Conservation (phyloP, 495 filamentous ascomycete species). For the Penicillium crystallinum region DNA sequence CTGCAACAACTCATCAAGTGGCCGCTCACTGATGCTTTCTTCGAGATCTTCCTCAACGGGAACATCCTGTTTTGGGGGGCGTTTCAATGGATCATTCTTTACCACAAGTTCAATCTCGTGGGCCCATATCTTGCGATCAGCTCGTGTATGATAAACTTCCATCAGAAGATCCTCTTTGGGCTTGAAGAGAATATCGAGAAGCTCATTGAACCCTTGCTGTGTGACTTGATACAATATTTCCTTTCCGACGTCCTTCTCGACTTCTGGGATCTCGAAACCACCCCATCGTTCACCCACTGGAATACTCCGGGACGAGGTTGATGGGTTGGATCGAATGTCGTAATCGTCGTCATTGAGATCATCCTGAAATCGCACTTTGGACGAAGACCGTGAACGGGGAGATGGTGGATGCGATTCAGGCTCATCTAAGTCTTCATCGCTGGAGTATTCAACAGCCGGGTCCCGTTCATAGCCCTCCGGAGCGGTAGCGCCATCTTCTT, state of each 20-base stretch:
- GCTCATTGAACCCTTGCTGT: slow-evolving; percentile 86
- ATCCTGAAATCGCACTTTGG: slow-evolving; percentile 79
- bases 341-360: slow-evolving; percentile 56
- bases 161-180: slow-evolving; percentile 72
- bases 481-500: slow-evolving; percentile 64
- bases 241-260: slow-evolving; percentile 75
- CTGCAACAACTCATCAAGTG: slow-evolving; percentile 47
- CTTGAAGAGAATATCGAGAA: slow-evolving; percentile 81
- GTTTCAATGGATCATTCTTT: slow-evolving; percentile 22
- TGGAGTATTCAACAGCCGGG: slow-evolving; percentile 45
- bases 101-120: slow-evolving; percentile 45
- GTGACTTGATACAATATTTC: slow-evolving; percentile 88
- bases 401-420: slow-evolving; percentile 47
- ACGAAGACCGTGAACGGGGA: slow-evolving; percentile 75
- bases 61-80: slow-evolving; percentile 10
- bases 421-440: slow-evolving; percentile 33
- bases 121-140: slow-evolving; percentile 54
- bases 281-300: slow-evolving; percentile 72
- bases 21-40: slow-evolving; percentile 17
- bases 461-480: slow-evolving; percentile 64
- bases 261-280: slow-evolving; percentile 73
- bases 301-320: slow-evolving; percentile 74
- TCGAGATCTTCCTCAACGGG: slow-evolving; percentile 25
- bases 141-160: slow-evolving; percentile 57
- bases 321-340: slow-evolving; percentile 70